Base-by-base conservation (phyloP, 805 yeast genomes). In the Pichia manshurica region DNA sequence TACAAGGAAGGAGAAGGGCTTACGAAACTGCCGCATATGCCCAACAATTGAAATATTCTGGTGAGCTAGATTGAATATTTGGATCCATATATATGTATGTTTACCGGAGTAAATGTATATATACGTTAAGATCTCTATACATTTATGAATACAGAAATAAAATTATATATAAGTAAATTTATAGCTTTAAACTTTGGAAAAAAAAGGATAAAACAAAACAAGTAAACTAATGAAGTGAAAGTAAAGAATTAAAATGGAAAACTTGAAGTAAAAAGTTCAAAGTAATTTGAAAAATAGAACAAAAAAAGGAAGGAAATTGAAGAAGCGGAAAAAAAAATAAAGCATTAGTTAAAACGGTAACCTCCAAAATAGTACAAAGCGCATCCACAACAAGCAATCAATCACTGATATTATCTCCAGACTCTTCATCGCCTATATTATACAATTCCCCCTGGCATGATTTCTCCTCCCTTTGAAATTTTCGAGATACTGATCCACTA, bases 1-100 rank as follows among this genome's bases (percentile, higher is more conserved):
- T 90, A 16, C 90, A 85, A 59, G 97, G 95, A 23, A 80, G 95
- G 68, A 83, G 97, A 71, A 81, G 95, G 66, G 95, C 96, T 4
- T 74, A 73, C 48, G 95, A 83, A 44, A 87, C 95, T 19, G 90
- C 93, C 25, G 70, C 73, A 42, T 84, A 79, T 62, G 87, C 73
- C 15, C 67, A 65, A 45, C 77, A 73, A 53, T 54, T 74, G 48
- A 73, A 68, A 54, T 46, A 53, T 32, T 58, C 52, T 43, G 60
- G 56, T 17, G 51, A 53, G 21, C 20, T 51, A 20, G 49, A 45
- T 25, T 49, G 10, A 25, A 25, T 10, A 8, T 7, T 10, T 25
- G 29, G 10, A 25, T 25, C 7, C 10, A 25, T 25, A 25, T 25
- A 25, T 10, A 10, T 25, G 10, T 25, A 25, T 25, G 10, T 8